Evolutionary conservation across 2,329 filamentous ascomycete species (phyloP), one percentile per base, ranked within the genome.

Genomic region (Waltergamsia citrina): DNA sequence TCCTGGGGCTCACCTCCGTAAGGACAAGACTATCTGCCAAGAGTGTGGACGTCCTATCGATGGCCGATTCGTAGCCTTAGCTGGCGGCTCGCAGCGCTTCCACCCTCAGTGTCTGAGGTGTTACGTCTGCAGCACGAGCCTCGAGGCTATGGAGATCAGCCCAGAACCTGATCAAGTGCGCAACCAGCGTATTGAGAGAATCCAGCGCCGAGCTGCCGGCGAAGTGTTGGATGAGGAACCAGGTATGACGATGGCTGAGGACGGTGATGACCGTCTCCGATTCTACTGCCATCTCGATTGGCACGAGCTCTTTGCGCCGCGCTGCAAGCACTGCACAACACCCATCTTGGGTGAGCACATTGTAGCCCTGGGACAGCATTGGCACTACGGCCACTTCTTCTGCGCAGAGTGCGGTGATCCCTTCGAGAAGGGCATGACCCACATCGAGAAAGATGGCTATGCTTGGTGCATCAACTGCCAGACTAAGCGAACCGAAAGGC

Each of bases 261-360:
- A 90, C 46, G 79, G 81, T 27, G 82, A 90, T 52, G 71, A 74
- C 24, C 68, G 76, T 9, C 62, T 85, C 29, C 78, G 90, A 9
- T 96, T 96, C 70, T 98, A 84, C 63, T 98, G 92, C 60, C 90
- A 96, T 54, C 73, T 98, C n/a, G 92, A 98, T 64, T 98, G 88
- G 74, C 92, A 98, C 57, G 92, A 98, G 60, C 67, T 83, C 35
- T 98, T 85, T 59, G 87, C 84, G 21, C 92, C 92, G 5, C 78
- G 86, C 27, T 98, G 92, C 70, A 92, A 92, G 62, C 87, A 85
- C 56, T 98, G 92, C 72, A 87, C 83, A 56, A 98, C 92, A 7
- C 90, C 92, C 4, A 98, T 98, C 49, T 79, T 96, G 45, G 88
- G 88, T 27, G 88, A 96, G 59, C 86, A 96, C 45, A 80, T 95